These are phyloP conservation scores for Grifola frondosa DNA, from an alignment of 1,284 basidiomycete genomes.

Conservation along the genomic window DNA sequence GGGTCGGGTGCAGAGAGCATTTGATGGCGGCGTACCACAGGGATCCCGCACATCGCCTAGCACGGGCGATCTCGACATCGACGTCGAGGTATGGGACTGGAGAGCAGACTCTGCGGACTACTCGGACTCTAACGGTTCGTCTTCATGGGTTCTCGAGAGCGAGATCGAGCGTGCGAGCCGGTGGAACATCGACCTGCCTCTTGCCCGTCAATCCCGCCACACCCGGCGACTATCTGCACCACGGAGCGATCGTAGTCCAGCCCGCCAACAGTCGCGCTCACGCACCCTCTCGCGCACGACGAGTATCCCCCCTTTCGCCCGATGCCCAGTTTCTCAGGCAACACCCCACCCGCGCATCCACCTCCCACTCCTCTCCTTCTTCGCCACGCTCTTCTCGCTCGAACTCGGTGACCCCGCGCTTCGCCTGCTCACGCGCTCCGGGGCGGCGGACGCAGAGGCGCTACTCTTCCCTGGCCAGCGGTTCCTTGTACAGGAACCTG, in stretches of 20 bases:
- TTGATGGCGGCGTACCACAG: neutral
- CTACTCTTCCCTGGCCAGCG: constrained; percentile 33
- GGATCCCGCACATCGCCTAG: constrained; percentile 5
- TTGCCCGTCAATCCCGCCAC: constrained; percentile 1
- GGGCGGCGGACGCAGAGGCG: constrained; percentile 28
- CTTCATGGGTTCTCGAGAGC: constrained; percentile 30
- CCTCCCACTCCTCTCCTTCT: constrained; percentile 34
- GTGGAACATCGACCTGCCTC: constrained; percentile 15
- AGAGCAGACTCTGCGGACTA: constrained; percentile 10
- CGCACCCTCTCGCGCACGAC: constrained; percentile 20
- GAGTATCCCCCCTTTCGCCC: constrained; percentile 10
- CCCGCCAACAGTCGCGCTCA: constrained; percentile 14
- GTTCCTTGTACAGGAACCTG: neutral
- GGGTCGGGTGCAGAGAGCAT: too few species aligned
- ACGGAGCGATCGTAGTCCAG: constrained; percentile 4
- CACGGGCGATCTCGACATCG: constrained; percentile 16
- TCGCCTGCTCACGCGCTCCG: constrained; percentile 31
- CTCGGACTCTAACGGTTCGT: constrained; percentile 18
- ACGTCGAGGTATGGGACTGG: constrained; percentile 32
- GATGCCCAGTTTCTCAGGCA: constrained; percentile 2
- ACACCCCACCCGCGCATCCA: constrained; percentile 29
- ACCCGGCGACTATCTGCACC: constrained; percentile 7
- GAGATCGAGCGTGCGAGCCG: constrained; percentile 25
- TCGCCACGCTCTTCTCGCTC: constrained; percentile 31
- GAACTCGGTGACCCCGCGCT: constrained; percentile 36